A percentile compares a stretch with the other conserved stretches of the same genome.
phyloP scores from a whole-genome alignment of 345 rosid species.

The Cardiospermum halicacabum region DNA sequence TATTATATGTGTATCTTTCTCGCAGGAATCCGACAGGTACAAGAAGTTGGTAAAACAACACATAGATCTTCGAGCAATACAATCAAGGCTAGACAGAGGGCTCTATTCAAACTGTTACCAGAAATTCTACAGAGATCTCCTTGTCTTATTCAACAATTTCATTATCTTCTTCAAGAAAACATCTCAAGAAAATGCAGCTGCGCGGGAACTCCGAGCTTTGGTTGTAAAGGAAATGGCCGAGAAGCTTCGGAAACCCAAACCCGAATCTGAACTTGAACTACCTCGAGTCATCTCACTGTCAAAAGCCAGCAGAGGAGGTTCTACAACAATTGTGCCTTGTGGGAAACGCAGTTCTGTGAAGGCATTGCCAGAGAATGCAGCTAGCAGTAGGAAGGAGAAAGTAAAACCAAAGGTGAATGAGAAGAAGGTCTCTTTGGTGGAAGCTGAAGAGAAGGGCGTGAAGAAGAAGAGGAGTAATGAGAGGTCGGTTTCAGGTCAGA shows the following conservation, averaged over 20 bases:
- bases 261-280: conserved; percentile 20
- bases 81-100: conserved; percentile 39
- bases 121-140: conserved; percentile 42
- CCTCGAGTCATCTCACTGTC: conserved; percentile 1
- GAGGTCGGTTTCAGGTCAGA: conserved; percentile 12
- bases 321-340: conserved; percentile 28
- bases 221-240: conserved; percentile 35
- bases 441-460: conserved; percentile 18
- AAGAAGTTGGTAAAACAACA: conserved; percentile 43
- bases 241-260: conserved; percentile 17
- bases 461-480: conserved; percentile 34
- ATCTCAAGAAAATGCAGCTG: conserved; percentile 36
- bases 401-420: conserved; percentile 20
- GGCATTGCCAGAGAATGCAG: conserved; percentile 17
- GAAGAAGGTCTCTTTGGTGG: conserved; percentile 12
- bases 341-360: conserved; percentile 24
- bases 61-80: conserved; percentile 39
- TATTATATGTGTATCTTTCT: neutral
- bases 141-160: conserved; percentile 45
- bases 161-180: conserved; percentile 33
- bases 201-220: conserved; percentile 33
- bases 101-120: conserved; percentile 28
- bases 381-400: conserved; percentile 8
- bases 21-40: conserved; percentile 47
- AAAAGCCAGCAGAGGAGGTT: conserved; percentile 24